Evolutionary conservation across 2,329 filamentous ascomycete species (phyloP), one percentile per base, ranked within the genome.

Genomic region (Aspergillus niger): DNA sequence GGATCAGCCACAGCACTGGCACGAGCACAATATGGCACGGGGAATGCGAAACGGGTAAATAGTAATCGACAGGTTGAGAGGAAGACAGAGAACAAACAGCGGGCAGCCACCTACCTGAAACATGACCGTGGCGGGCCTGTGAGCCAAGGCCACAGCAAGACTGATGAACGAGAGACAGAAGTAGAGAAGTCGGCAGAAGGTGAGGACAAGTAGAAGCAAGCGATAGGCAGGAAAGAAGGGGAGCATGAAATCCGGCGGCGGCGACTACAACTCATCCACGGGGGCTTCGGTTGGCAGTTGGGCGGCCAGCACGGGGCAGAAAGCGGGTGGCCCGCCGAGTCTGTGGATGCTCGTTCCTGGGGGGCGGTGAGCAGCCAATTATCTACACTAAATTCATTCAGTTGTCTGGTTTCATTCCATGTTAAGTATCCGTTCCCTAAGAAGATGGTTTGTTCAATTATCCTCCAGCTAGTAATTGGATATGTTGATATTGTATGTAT

Each of bases 71-170:
- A 48, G 38, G 13, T 24, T 11, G 41, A 20, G 17, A 44, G 20
- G 41, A 17, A 26, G 26, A 38, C 17, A 7, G 28, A 30, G 10
- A 30, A 30, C 28, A 30, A 30, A 8, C 11, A 30, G 36, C 17
- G 51, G 49, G 39, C 26, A 30, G 32, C 24, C 30, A 58, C 57
- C 51, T 70, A 73, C 70, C 70, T 73, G 70, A 64, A 73, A 73
- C 70, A 73, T 73, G 67, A 63, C 67, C 64, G 67, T 63, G 63
- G 61, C 59, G 53, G 67, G 69, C 63, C 61, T 62, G 58, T 63
- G 59, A 63, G 62, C 63, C 61, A 68, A 51, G 57, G 61, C 59
- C 55, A 65, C 64, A 63, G 58, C 41, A 61, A 47, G 17, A 44
- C 47, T 20, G 49, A 63, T 44, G 13, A 65, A 62, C 10, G 57